phyloP scores from a whole-genome alignment of 768 basidiomycete species.

The Termitomyces sp. region DNA sequence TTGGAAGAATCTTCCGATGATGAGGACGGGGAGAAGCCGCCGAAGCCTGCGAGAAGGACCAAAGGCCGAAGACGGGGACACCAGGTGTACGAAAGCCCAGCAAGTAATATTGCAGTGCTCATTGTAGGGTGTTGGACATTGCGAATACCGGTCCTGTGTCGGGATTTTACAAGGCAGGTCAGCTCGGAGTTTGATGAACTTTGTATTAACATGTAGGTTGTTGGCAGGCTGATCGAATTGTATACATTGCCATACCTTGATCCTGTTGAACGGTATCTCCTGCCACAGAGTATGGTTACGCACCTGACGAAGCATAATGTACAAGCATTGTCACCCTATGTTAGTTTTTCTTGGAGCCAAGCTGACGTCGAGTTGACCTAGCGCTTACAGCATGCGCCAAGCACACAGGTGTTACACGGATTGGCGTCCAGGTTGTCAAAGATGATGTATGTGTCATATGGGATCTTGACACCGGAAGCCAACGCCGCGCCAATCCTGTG shows the following conservation, averaged over 20 bases:
- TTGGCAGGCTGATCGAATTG: constrained; percentile 61
- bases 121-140: constrained; percentile 76
- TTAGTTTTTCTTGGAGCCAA: constrained; percentile 29
- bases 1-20: constrained; percentile 27
- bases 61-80: constrained; percentile 14
- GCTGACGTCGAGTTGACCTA: background rate
- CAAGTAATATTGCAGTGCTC: constrained; percentile 59
- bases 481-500: constrained; percentile 78
- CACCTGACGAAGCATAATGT: constrained; percentile 72
- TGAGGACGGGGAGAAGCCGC: constrained; percentile 7
- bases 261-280: constrained; percentile 38
- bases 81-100: constrained; percentile 30
- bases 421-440: constrained; percentile 59
- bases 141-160: constrained; percentile 69
- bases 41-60: constrained; percentile 10
- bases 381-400: constrained; percentile 57
- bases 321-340: constrained; percentile 65
- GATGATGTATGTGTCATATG: constrained; percentile 45
- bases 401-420: constrained; percentile 48
- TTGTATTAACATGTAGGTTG: constrained; percentile 8
- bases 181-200: background rate
- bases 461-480: constrained; percentile 62
- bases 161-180: constrained; percentile 68
- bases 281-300: constrained; percentile 54
- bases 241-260: constrained; percentile 82